Evolutionary conservation across 2,329 filamentous ascomycete species (phyloP), one percentile per base, ranked within the genome.

Genomic region (Botrytis pseudocinerea): DNA sequence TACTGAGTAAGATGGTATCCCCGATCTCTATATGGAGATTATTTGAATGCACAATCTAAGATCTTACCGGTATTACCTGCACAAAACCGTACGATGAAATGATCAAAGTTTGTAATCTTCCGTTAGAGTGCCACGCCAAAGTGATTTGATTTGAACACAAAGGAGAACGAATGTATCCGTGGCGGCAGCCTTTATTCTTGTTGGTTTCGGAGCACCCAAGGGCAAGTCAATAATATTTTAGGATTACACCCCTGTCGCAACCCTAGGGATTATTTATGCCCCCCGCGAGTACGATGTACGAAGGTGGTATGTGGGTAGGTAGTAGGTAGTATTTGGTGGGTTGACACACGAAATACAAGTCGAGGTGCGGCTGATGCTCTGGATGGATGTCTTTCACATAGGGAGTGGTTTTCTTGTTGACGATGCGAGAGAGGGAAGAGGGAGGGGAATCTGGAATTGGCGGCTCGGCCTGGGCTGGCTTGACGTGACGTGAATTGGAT

Each of bases 51-150:
- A 54, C 42, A 40, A 59, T 38, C 63, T 69, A 28, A 57, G 60
- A 51, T 59, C 63, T 72, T 69, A 72, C 40, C 51, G 62, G 54
- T 69, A 20, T 48, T 46, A 72, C 63, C 48, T 71, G 54, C 65
- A 42, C 35, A 25, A 44, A 65, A 44, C 16, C 35, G 60, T 35
- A 35, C 32, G 60, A 20, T 32, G 38, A 51, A 44, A 71, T 71
- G 57, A 71, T 65, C 60, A 42, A 71, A 35, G 25, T n/a, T n/a
- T 32, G 2, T 18, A 66, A 28, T 51, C 25, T 40, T 7, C 64
- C 46, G 16, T 42, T 14, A 59, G 32, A 69, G 42, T 54, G 18
- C 48, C 7, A 32, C 42, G 35, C 4, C 5, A 35, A 44, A 32
- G n/a, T 54, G 22, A 38, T n/a, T 42, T 63, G 35, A 42, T 18